Conservation (phyloP, 805 yeast genomes). For the Candida loeiensis region DNA sequence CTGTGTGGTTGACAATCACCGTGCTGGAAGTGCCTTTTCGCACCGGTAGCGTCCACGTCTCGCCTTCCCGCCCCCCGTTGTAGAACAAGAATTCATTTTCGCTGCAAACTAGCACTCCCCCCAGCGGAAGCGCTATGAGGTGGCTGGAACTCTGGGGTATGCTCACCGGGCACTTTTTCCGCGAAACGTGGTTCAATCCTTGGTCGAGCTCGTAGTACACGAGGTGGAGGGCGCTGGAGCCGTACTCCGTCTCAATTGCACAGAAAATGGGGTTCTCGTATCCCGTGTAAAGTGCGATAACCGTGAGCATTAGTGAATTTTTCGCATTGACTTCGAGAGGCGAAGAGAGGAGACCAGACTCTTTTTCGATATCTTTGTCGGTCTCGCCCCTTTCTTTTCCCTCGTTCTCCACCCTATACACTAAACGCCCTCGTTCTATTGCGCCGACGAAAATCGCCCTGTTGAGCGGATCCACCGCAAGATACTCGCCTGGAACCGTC, state of each 20-base stretch:
- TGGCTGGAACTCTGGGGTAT: conserved; percentile 41
- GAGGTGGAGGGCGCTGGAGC: conserved; percentile 30
- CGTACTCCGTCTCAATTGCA: conserved; percentile 62
- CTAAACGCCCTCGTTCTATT: conserved; percentile 68
- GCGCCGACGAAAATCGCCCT: conserved; percentile 71
- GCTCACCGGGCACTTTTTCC: conserved; percentile 24
- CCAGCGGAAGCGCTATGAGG: conserved; percentile 66
- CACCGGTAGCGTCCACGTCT: conserved; percentile 48
- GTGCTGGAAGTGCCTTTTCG: conserved; percentile 26
- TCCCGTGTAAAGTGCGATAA: conserved; percentile 60
- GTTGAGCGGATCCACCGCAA: conserved; percentile 67
- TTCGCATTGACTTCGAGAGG: conserved; percentile 69
- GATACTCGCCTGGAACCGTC: conserved; percentile 68
- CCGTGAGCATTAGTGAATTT: conserved; percentile 46
- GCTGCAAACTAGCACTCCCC: conserved; percentile 67
- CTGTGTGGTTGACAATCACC: conserved; percentile 51
- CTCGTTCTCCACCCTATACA: conserved; percentile 54
- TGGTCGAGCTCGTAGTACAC: conserved; percentile 79
- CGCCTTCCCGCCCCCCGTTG: conserved; percentile 33
- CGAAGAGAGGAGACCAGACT: conserved; percentile 37
- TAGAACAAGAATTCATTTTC: conserved; percentile 48
- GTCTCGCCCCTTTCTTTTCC: conserved; percentile 34
- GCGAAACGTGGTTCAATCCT: conserved; percentile 75
- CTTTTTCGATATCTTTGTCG: background rate
- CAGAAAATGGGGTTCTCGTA: conserved; percentile 85